Evolutionary conservation across 768 basidiomycete genomes (phyloP).

Genomic region (Chiua virens): DNA sequence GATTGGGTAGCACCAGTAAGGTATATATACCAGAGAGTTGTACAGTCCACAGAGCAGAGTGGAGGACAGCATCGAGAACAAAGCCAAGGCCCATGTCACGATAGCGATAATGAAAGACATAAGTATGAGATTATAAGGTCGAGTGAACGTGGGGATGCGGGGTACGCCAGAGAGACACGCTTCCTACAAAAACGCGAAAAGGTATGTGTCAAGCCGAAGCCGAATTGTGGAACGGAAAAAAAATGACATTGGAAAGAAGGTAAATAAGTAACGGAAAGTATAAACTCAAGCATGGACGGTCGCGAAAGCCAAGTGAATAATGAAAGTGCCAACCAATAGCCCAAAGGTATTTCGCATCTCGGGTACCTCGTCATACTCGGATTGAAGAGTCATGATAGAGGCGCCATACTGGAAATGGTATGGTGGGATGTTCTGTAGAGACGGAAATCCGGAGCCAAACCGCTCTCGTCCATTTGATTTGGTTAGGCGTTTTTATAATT

Average conservation of each 20-base stretch:
- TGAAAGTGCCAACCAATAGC: constrained; percentile 64
- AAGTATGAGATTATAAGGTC: constrained; percentile 30
- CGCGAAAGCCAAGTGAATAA: constrained; percentile 46
- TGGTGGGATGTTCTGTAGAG: constrained; percentile 5
- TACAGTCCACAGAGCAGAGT: constrained; percentile 23
- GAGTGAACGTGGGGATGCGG: constrained; percentile 30
- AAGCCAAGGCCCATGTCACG: constrained; percentile 21
- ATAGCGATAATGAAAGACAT: constrained; percentile 31
- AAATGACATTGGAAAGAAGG: constrained; percentile 29
- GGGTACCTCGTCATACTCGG: constrained; percentile 3
- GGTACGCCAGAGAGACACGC: constrained; percentile 24
- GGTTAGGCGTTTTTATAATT: constrained; percentile 30
- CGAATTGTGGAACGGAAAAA: constrained; percentile 33
- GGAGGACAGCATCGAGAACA: constrained; percentile 26
- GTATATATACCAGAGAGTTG: constrained; percentile 19
- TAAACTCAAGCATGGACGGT: constrained; percentile 26
- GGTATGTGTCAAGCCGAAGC: constrained; percentile 34
- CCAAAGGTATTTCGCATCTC: constrained; percentile 39
- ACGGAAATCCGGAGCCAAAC: constrained; percentile 44
- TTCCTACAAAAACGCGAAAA: constrained; percentile 18
- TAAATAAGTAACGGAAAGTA: constrained; percentile 29
- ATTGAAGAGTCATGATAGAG: not conserved
- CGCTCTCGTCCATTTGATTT: constrained; percentile 44
- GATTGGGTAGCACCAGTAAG: constrained; percentile 20
- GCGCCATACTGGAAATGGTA: constrained; percentile 3